Base-by-base conservation (phyloP, 2,329 filamentous ascomycete genomes). In the Claviceps pusilla region DNA sequence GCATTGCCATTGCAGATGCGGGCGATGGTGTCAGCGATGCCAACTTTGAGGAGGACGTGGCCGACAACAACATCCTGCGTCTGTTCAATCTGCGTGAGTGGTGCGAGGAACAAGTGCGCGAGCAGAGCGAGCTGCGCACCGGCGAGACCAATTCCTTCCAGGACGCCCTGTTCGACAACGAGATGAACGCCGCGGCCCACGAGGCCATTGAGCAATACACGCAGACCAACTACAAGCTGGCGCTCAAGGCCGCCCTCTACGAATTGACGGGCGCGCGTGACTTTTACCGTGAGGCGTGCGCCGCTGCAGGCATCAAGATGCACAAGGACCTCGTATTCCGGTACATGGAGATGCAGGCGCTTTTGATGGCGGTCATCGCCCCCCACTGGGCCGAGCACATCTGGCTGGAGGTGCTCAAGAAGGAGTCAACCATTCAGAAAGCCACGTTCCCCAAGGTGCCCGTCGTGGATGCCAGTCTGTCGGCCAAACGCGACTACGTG, bases 371-470 rank as follows among this genome's bases (percentile, higher is more conserved):
- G 3, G 86, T 89, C 52, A 83, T 97, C 58, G 84, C 91, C 2
- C 91, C 93, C 56, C 93, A 98, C 71, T 97, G 89, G 85, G 77
- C 88, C 49, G 93, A 98, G 66, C 86, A 95, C 70, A 82, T 98
- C 66, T 97, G 89, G 89, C 80, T 86, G 54, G 91, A 97, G 70
- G 82, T 97, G 2, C 80, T 98, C 57, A 81, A 86, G 66, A 89
- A 87, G 73, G 68, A 79, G 41, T 72, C 76, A 54, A 86, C 85
- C 7, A 81, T 98, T 63, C 90, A 97, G 72, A 81, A 83, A 52
- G 89, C 87, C 12, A 75, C 54, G 7, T 69, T 69, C 62, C 67
- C 67, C 43, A 71, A 78, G 51, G 82, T 88, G 0, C 80, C 85
- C 0, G 76, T 78, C 28, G 75, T 83, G 1, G 76, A 86, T 58